Evolutionary conservation across 2,329 filamentous ascomycete species (phyloP).

Genomic region (Diplodia seriata): DNA sequence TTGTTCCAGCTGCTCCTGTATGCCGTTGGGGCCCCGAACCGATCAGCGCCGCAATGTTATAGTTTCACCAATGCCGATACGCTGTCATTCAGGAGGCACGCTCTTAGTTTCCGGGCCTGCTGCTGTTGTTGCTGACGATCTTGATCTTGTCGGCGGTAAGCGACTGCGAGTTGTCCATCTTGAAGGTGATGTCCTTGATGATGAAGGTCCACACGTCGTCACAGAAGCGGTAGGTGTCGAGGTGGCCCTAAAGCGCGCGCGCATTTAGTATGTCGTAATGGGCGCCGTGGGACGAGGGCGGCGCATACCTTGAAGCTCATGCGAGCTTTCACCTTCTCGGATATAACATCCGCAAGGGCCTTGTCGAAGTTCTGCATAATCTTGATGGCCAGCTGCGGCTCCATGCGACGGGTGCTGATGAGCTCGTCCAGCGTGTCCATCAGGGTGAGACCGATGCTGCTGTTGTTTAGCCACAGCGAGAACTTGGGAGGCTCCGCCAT

Average conservation of each 20-base stretch:
- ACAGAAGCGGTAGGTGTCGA: slow-evolving; percentile 98
- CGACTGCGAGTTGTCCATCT: slow-evolving; percentile 81
- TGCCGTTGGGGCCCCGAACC: too few relatives aligned
- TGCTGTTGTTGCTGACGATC: slow-evolving; percentile 97
- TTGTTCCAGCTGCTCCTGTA: background rate
- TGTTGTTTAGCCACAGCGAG: slow-evolving; percentile 39
- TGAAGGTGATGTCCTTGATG: slow-evolving; percentile 98
- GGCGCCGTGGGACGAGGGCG: background rate
- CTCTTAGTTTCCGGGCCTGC: slow-evolving; percentile 64
- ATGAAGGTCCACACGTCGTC: slow-evolving; percentile 99
- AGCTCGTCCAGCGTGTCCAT: slow-evolving; percentile 97
- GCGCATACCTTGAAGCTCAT: slow-evolving; percentile 87
- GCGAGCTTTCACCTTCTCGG: slow-evolving; percentile 89
- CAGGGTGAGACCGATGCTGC: slow-evolving; percentile 87
- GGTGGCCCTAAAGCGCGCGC: slow-evolving; percentile 72
- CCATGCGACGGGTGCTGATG: slow-evolving; percentile 92
- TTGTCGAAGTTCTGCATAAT: slow-evolving; percentile 95
- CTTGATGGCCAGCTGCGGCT: slow-evolving; percentile 98
- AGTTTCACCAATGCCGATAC: background rate
- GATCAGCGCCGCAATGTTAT: background rate
- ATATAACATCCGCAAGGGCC: slow-evolving; percentile 86
- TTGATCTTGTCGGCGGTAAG: slow-evolving; percentile 92
- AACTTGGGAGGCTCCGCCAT: background rate
- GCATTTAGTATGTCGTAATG: slow-evolving; percentile 33
- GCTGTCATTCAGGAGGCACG: background rate